Base-by-base conservation (phyloP, 1,284 basidiomycete genomes). In the Fomitiporia mediterranea region DNA sequence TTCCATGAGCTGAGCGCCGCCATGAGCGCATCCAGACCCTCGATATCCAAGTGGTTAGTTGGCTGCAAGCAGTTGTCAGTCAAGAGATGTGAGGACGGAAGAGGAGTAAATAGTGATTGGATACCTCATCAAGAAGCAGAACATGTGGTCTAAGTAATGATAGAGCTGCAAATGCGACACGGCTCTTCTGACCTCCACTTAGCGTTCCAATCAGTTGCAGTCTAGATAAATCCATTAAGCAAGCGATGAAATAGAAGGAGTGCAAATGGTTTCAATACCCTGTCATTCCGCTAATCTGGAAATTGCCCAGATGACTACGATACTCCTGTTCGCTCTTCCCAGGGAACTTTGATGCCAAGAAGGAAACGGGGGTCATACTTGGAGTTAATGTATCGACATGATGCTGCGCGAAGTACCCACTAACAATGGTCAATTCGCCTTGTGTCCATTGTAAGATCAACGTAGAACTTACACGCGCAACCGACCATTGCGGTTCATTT, bases 271-370 rank as follows among this genome's bases (percentile, higher is more conserved):
- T 11, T 19, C 64, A 73, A 42, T 56, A 84, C 80, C 94, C 94
- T 1, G 94, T 98, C 81, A 96, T 89, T 55, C 95, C 96, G 59
- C 92, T 98, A 66, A 98, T 97, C 64, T 98, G 96, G 75, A 99
- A 99, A 58, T 94, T 93, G n/a, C 97, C 97, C 13, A 99, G 78
- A 74, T 98, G 96, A 37, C 75, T 74, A 61, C 97, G 84, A 70
- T 99, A 99, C 70, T 99, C 97, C 69, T 98, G 96, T 70, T 98
- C 97, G 4, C 84, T 92, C 72, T 89, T 90, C 1, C 97, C 97
- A 0, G 97, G 97, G 76, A 91, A 98, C 66, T 84, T 90, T 39
- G 85, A 83, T 17, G 92, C 91, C 28, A 99, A 75, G 77, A 98
- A 98, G 63, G 91, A 88, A 6, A 99, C 97, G 0, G 95, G 90